Evolutionary conservation across 148 eudicot genomes (phyloP), one percentile per base, ranked within the genome.

Genomic region (Fallopia convolvulus): DNA sequence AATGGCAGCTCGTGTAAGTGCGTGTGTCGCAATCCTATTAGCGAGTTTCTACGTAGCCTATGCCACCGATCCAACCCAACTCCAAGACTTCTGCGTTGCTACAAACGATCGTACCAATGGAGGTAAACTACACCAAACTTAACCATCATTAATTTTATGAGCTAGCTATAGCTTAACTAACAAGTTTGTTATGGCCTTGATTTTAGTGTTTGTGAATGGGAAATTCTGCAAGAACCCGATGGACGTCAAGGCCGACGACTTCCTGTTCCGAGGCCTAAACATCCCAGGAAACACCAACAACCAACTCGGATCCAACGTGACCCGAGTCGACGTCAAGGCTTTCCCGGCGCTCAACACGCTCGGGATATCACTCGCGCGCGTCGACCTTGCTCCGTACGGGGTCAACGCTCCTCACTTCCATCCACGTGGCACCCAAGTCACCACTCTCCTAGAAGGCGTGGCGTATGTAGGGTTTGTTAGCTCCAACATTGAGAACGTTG

Each of bases 361-460:
- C 8, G 76, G 80, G 1, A 14, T 71, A 8, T 44, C 80, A 3
- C n/a, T 78, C 3, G 75, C 75, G 0, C 50, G 52, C 2, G 55
- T 72, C 44, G 75, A 72, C 55, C 55, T 72, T 0, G 75, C 75
- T 0, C 53, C 53, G 0, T 72, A 72, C 32, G 75, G 75, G 4
- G 17, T 42, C 15, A 72, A 72, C 75, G 30, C 50, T 9, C 75
- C 75, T 17, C 75, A 72, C 36, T 11, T 48, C 36, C 75, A 72
- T 33, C 80, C 66, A 13, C 75, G 68, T 2, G 80, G 40, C 56
- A 71, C 80, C 49, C 60, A 78, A 20, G 48, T 78, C 20, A 42
- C 39, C 26, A 79, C 81, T 5, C 79, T 82, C 23, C 48, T 82
- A 12, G 76, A 82, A 36, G 84, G 84, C 0, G 52, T 74, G 21